Base-by-base conservation (phyloP, 1,284 basidiomycete species). In the Thecaphora thlaspeos region DNA sequence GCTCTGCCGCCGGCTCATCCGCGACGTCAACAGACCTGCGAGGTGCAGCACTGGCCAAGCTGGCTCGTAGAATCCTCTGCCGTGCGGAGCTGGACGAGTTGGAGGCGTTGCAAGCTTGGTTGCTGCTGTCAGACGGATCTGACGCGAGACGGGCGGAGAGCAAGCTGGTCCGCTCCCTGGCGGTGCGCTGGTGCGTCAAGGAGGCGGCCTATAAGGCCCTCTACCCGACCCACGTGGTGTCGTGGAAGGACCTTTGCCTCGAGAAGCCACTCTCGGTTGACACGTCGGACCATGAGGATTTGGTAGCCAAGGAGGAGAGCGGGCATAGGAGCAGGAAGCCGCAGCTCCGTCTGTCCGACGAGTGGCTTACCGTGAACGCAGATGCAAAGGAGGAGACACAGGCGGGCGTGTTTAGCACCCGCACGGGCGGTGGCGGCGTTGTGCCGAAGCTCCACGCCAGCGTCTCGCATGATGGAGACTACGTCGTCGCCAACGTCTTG, bases 201-300 rank as follows among this genome's bases (percentile, higher is more conserved):
- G 91, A 94, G 80, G 89, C 91, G 0, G 86, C 88, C 0, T 93
- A 91, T 81, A 94, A 95, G 77, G 89, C 91, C 0, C 72, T 91
- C 50, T 90, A 86, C 68, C 86, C 88, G 2, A 56, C 68, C 22
- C 71, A 82, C 38, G 80, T 76, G 19, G 83, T 87, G n/a, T 84
- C 83, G 2, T 92, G 90, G 90, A 88, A 89, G 71, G 85, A 90
- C 30, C 78, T 92, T 47, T 70, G 78, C 26, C 54, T 81, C 28
- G 38, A 34, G 36, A 70, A 70, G 37, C 50, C 43, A 1, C 40
- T 19, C 2, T 26, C 46, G 1, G 15, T n/a, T 1, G 23, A 7
- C n/a, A 3, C 40, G 2, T 2, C 26, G 12, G 48, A 46, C 14
- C 26, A 41, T 1, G 18, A 46, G 1, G 54, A 57, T 18, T 28